Conservation (phyloP, 352 stramenopile species). For the Pythium brassicae region DNA sequence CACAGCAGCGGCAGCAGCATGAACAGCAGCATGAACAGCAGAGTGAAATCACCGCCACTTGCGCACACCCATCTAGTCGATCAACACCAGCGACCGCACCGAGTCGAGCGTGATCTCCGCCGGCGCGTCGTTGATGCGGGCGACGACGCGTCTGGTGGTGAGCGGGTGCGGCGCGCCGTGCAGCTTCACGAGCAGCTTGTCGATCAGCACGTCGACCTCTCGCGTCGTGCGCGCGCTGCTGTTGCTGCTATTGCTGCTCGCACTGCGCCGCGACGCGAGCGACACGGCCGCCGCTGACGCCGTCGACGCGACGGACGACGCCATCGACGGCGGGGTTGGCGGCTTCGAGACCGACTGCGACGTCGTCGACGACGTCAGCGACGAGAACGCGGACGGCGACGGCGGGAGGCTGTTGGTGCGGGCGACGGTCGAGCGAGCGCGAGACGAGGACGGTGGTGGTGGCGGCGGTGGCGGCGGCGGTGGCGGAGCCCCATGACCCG, state of each 20-base stretch:
- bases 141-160: slow-evolving; percentile 48
- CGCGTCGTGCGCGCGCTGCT: slow-evolving; percentile 24
- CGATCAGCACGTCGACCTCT: slow-evolving; percentile 49
- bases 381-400: background rate
- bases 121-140: slow-evolving; percentile 48
- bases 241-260: slow-evolving; percentile 14
- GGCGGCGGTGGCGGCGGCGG: slow-evolving; percentile 2
- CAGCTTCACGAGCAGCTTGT: slow-evolving; percentile 48
- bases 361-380: slow-evolving; percentile 4
- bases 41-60: no score
- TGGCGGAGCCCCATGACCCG: background rate
- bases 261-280: slow-evolving; percentile 21
- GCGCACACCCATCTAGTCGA: no score
- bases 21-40: no score
- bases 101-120: slow-evolving; percentile 22
- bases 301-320: slow-evolving; percentile 10
- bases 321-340: slow-evolving; percentile 6
- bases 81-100: slow-evolving; percentile 11
- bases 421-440: background rate
- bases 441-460: background rate
- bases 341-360: slow-evolving; percentile 10
- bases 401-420: background rate
- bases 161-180: slow-evolving; percentile 51
- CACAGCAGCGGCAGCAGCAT: no score
- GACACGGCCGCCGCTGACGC: slow-evolving; percentile 25